Percentiles rank a stretch among this genome's conserved stretches.
Evolutionary conservation across 2,329 filamentous ascomycete species (phyloP).

Genomic region (Aspergillus latus): DNA sequence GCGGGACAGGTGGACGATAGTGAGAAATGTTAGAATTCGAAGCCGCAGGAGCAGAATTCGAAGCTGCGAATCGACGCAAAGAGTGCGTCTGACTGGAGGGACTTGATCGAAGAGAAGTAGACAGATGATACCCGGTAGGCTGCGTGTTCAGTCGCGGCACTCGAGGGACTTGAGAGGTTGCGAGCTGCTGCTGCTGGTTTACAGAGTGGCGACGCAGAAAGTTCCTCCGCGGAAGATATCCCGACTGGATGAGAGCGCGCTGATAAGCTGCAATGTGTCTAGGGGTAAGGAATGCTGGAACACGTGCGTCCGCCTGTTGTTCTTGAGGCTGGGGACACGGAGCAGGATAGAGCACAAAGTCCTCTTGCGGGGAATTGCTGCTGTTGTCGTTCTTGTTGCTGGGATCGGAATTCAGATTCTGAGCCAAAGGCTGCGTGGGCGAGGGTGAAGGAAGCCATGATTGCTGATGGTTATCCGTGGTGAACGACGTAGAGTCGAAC

Average conservation of each 20-base stretch:
- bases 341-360: conserved; percentile 48
- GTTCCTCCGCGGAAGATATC: conserved; percentile 27
- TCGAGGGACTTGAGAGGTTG: conserved; percentile 40
- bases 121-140: conserved; percentile 41
- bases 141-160: conserved; percentile 40
- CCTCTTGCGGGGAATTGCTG: conserved; percentile 36
- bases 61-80: conserved; percentile 35
- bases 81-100: conserved; percentile 33
- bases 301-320: conserved; percentile 33
- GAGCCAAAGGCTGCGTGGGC: conserved; percentile 44
- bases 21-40: conserved; percentile 36
- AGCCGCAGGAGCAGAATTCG: conserved; percentile 33
- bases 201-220: conserved; percentile 33
- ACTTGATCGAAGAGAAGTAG: conserved; percentile 40
- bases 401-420: conserved; percentile 31
- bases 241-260: conserved; percentile 35
- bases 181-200: conserved; percentile 38
- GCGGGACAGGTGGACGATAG: conserved; percentile 42
- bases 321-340: conserved; percentile 34
- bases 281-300: conserved; percentile 38
- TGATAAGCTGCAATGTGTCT: conserved; percentile 33
- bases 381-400: conserved; percentile 34
- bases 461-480: conserved; percentile 50
- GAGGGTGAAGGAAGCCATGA: conserved; percentile 49
- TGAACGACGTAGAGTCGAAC: conserved; percentile 50